phyloP scores from a whole-genome alignment of 768 basidiomycete genomes.

The Agrocybe pediades region DNA sequence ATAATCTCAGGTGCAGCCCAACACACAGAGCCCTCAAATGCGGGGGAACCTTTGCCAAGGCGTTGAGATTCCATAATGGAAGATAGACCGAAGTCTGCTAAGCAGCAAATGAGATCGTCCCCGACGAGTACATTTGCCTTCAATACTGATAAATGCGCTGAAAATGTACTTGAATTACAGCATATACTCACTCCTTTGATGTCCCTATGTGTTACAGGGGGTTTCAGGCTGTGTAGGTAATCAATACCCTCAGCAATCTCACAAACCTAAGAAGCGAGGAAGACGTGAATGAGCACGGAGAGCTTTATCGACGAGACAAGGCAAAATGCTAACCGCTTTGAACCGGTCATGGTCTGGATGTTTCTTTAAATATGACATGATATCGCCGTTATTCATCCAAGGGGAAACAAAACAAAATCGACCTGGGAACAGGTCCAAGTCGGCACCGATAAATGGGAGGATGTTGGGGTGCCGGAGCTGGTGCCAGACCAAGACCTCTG shows the following conservation, averaged over 20 bases:
- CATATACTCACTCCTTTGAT: slow-evolving; percentile 29
- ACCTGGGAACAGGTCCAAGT: slow-evolving; percentile 11
- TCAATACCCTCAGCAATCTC: slow-evolving; percentile 36
- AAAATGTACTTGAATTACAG: not conserved
- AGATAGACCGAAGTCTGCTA: slow-evolving; percentile 23
- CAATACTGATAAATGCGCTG: not conserved
- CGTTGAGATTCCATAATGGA: slow-evolving; percentile 20
- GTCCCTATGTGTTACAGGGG: slow-evolving; percentile 43
- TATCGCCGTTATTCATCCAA: slow-evolving; percentile 24
- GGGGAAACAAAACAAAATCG: slow-evolving; percentile 22
- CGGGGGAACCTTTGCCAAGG: slow-evolving; percentile 4
- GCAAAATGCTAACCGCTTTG: slow-evolving; percentile 17
- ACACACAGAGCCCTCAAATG: slow-evolving; percentile 14
- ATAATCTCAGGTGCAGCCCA: slow-evolving; percentile 24
- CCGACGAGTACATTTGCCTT: slow-evolving; percentile 22
- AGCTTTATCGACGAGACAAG: not conserved
- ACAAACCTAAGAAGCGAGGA: slow-evolving; percentile 14
- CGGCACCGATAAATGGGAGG: slow-evolving; percentile 25
- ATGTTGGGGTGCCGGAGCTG: slow-evolving; percentile 27
- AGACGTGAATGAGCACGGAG: not conserved
- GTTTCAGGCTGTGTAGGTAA: slow-evolving; percentile 38
- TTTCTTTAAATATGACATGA: slow-evolving; percentile 20
- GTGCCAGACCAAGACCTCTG: slow-evolving; percentile 24
- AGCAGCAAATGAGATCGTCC: slow-evolving; percentile 17
- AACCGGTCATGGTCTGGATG: slow-evolving; percentile 27